These are phyloP conservation scores for Perkinsus olseni DNA, from an alignment of 169 alveolate species.

Conservation along the genomic window DNA sequence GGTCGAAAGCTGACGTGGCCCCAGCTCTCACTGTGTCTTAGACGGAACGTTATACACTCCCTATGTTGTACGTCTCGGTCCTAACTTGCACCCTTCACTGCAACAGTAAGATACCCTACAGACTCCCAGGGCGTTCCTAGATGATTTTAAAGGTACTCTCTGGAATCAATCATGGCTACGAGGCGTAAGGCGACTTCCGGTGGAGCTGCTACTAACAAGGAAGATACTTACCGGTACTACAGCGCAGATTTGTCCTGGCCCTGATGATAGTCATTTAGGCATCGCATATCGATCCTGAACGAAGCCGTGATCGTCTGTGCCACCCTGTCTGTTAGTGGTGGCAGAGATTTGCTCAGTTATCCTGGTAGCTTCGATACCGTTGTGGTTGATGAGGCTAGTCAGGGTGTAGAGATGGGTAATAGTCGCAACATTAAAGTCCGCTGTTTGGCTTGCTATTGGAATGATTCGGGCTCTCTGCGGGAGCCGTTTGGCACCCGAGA, in stretches of 20 bases:
- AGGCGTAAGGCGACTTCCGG: neutral
- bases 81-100: conserved; percentile 48
- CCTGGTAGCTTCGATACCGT: conserved; percentile 80
- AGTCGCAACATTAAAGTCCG: no score
- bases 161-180: neutral
- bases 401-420: conserved; percentile 70
- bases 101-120: conserved; percentile 12
- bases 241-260: neutral
- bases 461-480: no score
- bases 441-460: no score
- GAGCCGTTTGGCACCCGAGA: no score
- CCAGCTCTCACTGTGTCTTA: conserved; percentile 63
- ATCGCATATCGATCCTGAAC: conserved; percentile 35
- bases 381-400: conserved; percentile 96
- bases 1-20: conserved; percentile 40
- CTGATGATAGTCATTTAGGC: neutral
- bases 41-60: conserved; percentile 65
- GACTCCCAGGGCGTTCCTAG: conserved; percentile 49
- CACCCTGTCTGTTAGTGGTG: conserved; percentile 79
- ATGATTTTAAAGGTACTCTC: conserved; percentile 19
- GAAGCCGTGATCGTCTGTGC: conserved; percentile 74
- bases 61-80: conserved; percentile 68
- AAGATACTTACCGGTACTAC: neutral
- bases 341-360: conserved; percentile 57
- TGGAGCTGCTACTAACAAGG: neutral